Base-by-base conservation (phyloP, 2,329 filamentous ascomycete species). In the Taxawa tesnikishii region DNA sequence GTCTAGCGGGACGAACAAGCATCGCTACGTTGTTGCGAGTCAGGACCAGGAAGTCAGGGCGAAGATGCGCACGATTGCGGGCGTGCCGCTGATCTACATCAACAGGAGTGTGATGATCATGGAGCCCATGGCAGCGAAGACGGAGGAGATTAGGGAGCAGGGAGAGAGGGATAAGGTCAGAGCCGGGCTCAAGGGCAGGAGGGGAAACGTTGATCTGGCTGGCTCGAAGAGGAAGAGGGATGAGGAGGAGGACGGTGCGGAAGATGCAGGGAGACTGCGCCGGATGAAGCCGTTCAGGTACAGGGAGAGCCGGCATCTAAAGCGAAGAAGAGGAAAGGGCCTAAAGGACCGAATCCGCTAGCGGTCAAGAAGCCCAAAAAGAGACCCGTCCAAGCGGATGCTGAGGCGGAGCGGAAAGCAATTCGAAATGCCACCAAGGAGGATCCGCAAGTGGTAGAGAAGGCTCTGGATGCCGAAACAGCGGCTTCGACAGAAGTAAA, bases 41-140 rank as follows among this genome's bases (percentile, higher is more conserved):
- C 82, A 88, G 54, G 77, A 79, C 41, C 55, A 64, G 15, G 70
- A 73, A 26, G 66, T 83, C 28, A 62, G 82, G 42, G 64, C 67
- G 28, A 60, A 63, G 42, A 66, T 88, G 60, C 68, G 81, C 31
- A 58, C 56, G n/a, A 67, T 87, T 13, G 67, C 72, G 15, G 82
- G 80, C 13, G 78, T 83, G 29, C 83, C 83, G 13, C 54, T 88
- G 39, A 71, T 90, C 28, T 88, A 88, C 51, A 79, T 88, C 43
- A 75, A 76, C 42, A 67, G 80, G 34, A 82, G 77, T 39, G 81
- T 92, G 33, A 82, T 88, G 73, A 75, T 80, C 34, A 67, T 82
- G 63, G 73, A 82, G 55, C 79, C 80, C 10, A 84, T 90, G 79
- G 76, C 79, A 12, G 68, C 65, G 24, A 68, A 68, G 33, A 81